Evolutionary conservation across 2,329 filamentous ascomycete species (phyloP), one percentile per base, ranked within the genome.

Genomic region (Fusarium denticulatum): DNA sequence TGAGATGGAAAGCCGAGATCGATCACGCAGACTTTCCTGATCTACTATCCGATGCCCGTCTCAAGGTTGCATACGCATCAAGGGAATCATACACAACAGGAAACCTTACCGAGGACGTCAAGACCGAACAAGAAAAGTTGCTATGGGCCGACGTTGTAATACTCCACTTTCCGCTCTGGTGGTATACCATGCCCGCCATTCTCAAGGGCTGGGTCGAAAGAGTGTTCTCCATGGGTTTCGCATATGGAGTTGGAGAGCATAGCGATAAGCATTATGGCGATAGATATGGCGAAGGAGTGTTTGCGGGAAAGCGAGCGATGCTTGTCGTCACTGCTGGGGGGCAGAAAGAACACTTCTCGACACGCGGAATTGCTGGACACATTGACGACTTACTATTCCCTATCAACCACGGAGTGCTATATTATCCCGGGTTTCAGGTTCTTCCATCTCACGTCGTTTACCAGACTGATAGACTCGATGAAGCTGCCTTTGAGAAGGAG

Each of bases 101-200:
- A 13, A 60, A 56, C 7, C 69, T 73, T 46, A 72, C 71, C 2
- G 58, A 73, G 1, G 71, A 72, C 32, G 64, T 73, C 6, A 69
- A 59, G 7, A 20, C 3, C 22, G 70, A 73, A 20, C 69, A 73
- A 24, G 69, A 72, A n/a, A 73, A 73, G 40, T 15, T 72, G 0
- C 20, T 69, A 7, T 72, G 69, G 71, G 71, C 71, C 2, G 69
- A 73, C 5, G 16, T 30, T 4, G 58, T 72, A 28, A 30, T 73
- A 14, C 18, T 73, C n/a, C 71, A 72, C 24, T 72, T 66, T 26
- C 69, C 69, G 3, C 20, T 73, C 8, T 73, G 65, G 63, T 72
- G 69, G 69, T 72, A 69, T 26, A 47, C 34, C 16, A 63, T 66
- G 60, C 71, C 71, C 5, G 65, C 65, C 7, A 73, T 73, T 16